Evolutionary conservation across 1,139 yeast species (phyloP).

Genomic region (Eremothecium coryli): DNA sequence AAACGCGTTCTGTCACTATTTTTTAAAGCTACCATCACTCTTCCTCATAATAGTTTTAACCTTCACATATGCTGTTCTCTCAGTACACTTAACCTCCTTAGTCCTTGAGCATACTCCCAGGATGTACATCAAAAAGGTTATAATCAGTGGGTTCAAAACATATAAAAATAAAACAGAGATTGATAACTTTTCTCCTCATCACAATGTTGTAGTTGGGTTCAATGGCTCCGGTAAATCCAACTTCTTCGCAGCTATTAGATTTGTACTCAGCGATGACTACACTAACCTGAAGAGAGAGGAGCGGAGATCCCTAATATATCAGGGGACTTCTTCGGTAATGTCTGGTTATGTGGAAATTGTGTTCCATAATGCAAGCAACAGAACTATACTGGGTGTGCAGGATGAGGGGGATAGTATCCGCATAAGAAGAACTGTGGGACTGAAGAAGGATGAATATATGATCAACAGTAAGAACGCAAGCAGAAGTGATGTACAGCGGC

Average conservation of each 20-base stretch:
- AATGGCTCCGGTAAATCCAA: slow-evolving; percentile 97
- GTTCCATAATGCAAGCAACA: slow-evolving; percentile 69
- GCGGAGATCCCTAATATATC: slow-evolving; percentile 79
- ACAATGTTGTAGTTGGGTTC: slow-evolving; percentile 87
- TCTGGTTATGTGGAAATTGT: slow-evolving; percentile 88
- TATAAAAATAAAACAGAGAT: slow-evolving; percentile 77
- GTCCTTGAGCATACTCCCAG: not conserved
- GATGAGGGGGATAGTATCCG: slow-evolving; percentile 48
- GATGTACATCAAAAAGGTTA: slow-evolving; percentile 42
- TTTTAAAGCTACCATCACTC: not conserved
- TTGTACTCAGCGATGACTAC: slow-evolving; percentile 85
- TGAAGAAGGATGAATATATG: slow-evolving; percentile 82
- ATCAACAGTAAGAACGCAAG: slow-evolving; percentile 72
- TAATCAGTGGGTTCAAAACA: slow-evolving; percentile 90
- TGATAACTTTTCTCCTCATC: slow-evolving; percentile 67
- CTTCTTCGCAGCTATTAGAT: slow-evolving; percentile 90
- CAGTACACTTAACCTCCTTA: not conserved
- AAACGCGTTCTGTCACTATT: not conserved
- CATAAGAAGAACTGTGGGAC: slow-evolving; percentile 81
- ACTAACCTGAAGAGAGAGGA: slow-evolving; percentile 84
- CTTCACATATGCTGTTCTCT: not conserved
- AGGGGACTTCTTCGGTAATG: slow-evolving; percentile 86
- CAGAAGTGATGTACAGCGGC: slow-evolving; percentile 69
- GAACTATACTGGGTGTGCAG: slow-evolving; percentile 49
- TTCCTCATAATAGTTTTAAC: not conserved